A percentile compares a stretch with the other conserved stretches of the same genome.
These are phyloP conservation scores for Coemansia sp. DNA, from an alignment of 192 early-diverging fungal genomes.

Conservation along the genomic window DNA sequence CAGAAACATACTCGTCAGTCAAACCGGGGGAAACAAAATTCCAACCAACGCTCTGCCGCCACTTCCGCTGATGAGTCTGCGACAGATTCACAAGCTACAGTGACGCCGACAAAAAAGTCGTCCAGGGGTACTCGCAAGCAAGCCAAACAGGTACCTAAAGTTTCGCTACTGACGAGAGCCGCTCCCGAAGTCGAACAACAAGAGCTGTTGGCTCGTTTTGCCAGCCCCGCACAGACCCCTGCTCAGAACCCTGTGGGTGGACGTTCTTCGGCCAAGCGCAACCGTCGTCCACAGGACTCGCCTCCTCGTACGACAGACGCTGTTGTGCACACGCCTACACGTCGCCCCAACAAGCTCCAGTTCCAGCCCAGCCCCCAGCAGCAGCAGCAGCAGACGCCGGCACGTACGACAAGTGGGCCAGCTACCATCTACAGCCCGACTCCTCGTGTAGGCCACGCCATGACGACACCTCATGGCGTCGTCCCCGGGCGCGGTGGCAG, in stretches of 20 bases:
- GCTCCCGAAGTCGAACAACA: constrained; percentile 30
- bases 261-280: constrained; percentile 9
- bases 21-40: constrained; percentile 37
- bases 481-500: constrained; percentile 18
- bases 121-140: constrained; percentile 9
- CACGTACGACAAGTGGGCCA: not conserved
- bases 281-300: constrained; percentile 28
- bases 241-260: not conserved
- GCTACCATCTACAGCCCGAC: constrained; percentile 15
- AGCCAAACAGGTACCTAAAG: constrained; percentile 6
- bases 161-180: constrained; percentile 23
- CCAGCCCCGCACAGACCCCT: not conserved
- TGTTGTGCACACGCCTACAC: constrained; percentile 25
- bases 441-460: constrained; percentile 8
- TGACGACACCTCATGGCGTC: not conserved
- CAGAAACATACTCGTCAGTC: constrained; percentile 17
- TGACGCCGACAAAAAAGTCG: constrained; percentile 27
- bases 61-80: not conserved
- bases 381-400: not conserved
- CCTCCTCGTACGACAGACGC: constrained; percentile 4
- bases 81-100: not conserved
- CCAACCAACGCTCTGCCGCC: constrained; percentile 23
- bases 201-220: constrained; percentile 21
- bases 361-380: not conserved
- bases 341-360: constrained; percentile 4